A percentile compares a stretch with the other conserved stretches of the same genome.
phyloP scores from a whole-genome alignment of 2,329 filamentous ascomycete species.

The Rugonectria rugulosa region DNA sequence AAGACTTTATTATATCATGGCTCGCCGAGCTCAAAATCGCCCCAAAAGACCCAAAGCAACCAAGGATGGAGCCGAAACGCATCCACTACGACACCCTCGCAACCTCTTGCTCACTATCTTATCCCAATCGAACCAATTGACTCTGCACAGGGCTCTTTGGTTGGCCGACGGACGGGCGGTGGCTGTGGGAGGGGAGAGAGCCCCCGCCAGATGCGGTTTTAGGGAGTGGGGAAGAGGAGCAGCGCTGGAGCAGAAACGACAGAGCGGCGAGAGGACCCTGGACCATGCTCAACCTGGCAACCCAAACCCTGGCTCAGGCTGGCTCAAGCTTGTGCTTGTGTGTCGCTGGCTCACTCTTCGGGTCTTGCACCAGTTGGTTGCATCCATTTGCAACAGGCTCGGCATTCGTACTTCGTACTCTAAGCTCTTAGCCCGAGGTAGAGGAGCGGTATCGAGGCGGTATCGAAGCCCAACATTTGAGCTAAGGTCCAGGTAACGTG shows the following conservation, averaged over 20 bases:
- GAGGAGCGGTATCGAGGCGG: not conserved
- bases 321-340: too few species aligned
- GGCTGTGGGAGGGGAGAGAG: conserved; percentile 17
- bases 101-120: conserved; percentile 10
- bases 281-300: conserved; percentile 1
- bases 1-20: conserved; percentile 6
- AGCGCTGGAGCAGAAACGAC: not conserved
- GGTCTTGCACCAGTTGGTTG: too few species aligned
- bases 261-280: conserved; percentile 4
- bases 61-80: not conserved
- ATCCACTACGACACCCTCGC: not conserved
- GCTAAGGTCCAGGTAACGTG: too few species aligned
- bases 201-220: conserved; percentile 13
- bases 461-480: too few species aligned
- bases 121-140: conserved; percentile 18
- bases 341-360: too few species aligned
- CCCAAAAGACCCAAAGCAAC: not conserved
- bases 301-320: too few species aligned
- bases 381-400: too few species aligned
- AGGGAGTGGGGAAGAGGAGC: not conserved
- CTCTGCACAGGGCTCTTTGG: conserved; percentile 15
- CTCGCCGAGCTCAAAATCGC: conserved; percentile 1
- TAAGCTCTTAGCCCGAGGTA: too few species aligned
- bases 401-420: too few species aligned
- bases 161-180: conserved; percentile 28